Evolutionary conservation across 148 eudicot species (phyloP).

Genomic region (Agrostemma githago): DNA sequence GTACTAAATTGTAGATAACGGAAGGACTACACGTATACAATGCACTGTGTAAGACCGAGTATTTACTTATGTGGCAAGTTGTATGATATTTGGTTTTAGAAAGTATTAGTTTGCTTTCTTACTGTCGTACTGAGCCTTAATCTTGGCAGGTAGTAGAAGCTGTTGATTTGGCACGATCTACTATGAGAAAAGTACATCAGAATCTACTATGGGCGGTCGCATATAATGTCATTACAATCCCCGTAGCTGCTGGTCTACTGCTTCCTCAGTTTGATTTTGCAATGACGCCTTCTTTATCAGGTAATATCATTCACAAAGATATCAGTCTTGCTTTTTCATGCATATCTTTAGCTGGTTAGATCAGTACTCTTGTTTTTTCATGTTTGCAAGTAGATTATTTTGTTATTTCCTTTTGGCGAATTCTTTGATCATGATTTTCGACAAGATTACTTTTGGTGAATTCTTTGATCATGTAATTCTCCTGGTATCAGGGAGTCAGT

Average conservation of each 20-base stretch:
- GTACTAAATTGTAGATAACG: background rate
- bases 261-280: conserved; percentile 95
- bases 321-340: background rate
- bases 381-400: background rate
- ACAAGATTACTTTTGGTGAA: background rate
- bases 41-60: background rate
- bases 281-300: conserved; percentile 96
- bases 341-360: background rate
- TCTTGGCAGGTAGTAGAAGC: conserved; percentile 74
- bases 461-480: background rate
- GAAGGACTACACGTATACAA: background rate
- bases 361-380: background rate
- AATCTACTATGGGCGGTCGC: conserved; percentile 92
- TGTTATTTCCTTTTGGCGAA: background rate
- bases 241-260: conserved; percentile 82
- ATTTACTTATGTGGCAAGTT: background rate
- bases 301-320: conserved; percentile 31
- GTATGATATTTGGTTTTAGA: background rate
- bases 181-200: conserved; percentile 86
- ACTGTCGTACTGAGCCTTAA: conserved; percentile 11
- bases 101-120: conserved; percentile 1
- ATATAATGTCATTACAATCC: conserved; percentile 73
- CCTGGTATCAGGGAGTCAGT: background rate
- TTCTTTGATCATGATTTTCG: background rate
- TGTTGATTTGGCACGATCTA: conserved; percentile 73